Evolutionary conservation across 2,329 filamentous ascomycete genomes (phyloP), one percentile per base, ranked within the genome.

Genomic region (Sporothrix protearum): DNA sequence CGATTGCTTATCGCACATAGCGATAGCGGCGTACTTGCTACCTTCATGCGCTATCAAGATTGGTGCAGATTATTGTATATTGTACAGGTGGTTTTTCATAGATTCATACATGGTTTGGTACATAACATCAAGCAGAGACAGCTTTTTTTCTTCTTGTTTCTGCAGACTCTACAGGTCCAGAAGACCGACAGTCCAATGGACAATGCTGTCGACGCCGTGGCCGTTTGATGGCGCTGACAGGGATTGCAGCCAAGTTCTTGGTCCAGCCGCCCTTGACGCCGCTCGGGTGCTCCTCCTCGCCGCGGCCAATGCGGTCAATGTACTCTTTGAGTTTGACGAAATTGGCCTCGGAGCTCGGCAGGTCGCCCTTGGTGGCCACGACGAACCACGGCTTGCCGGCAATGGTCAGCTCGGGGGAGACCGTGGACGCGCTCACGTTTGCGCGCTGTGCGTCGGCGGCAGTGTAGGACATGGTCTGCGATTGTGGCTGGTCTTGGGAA

Each of bases 351-450:
- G 96, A 97, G 2, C 86, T 87, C 3, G 90, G 88, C 70, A 97
- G 79, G 79, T 98, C 95, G 0, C 93, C 94, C 81, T 98, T 98
- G 25, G 94, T 97, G 0, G 93, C 95, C 57, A 97, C 89, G 5
- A 97, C 94, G 77, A 97, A 96, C 96, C 96, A 99, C 0, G 96
- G 94, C 82, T 99, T 99, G 45, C 88, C 88, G n/a, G 92, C 92
- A 75, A 98, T 96, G 53, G 91, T 88, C n/a, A 92, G 78, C n/a
- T 80, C 84, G 3, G 80, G 78, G 55, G 77, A 74, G 74, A 67
- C 74, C 14, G 73, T 74, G 6, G 77, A 75, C 0, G 75, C 71
- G n/a, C 75, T 69, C 14, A 12, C 22, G 16, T 22, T 14, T 10
- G 9, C 6, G 28, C 36, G 68, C 55, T 59, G 16, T 28, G 30